Conservation (phyloP, 148 eudicot species). For the Rhododendron mucronatum region DNA sequence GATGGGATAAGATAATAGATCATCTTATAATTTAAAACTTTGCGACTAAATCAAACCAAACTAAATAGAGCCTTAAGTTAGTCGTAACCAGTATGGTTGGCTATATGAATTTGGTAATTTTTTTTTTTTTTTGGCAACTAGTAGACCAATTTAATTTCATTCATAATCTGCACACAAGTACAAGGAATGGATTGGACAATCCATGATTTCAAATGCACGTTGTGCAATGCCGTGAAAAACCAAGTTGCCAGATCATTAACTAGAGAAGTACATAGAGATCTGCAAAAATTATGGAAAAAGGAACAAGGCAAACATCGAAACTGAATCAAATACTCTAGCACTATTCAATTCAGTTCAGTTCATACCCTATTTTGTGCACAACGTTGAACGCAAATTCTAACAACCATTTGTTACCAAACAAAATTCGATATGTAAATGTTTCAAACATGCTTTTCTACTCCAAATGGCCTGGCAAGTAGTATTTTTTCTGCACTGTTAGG, state of each 20-base stretch:
- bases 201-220: background rate
- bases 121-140: background rate
- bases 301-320: background rate
- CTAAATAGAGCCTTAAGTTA: too few relatives aligned
- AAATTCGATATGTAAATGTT: background rate
- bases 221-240: background rate
- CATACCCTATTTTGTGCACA: background rate
- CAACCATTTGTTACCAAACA: background rate
- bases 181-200: background rate
- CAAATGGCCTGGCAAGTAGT: background rate
- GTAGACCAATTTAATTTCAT: background rate
- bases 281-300: background rate
- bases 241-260: background rate
- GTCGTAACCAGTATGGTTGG: too few relatives aligned
- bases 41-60: background rate
- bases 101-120: too few relatives aligned
- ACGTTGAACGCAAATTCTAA: background rate
- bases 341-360: background rate
- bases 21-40: background rate
- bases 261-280: background rate
- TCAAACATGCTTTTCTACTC: background rate
- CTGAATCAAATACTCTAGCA: background rate
- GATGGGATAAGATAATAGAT: background rate
- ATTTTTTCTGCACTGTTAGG: background rate
- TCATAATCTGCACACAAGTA: background rate